Evolutionary conservation across 306 rosid species (phyloP), one percentile per base, ranked within the genome.

Genomic region (Quercus variabilis): DNA sequence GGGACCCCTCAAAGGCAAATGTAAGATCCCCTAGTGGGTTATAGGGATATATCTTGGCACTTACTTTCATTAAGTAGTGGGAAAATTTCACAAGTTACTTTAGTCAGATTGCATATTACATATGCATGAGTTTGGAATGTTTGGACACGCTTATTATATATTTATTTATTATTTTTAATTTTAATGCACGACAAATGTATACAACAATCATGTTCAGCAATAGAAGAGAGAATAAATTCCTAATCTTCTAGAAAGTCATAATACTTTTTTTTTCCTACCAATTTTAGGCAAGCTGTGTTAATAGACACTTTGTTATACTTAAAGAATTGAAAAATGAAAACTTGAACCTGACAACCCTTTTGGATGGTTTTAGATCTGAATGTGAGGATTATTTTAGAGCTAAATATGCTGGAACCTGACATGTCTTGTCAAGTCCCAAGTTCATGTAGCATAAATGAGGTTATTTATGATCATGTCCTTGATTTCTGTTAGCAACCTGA

Each of bases 1-100:
- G 99, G 99, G 97, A 94, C 82, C 78, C 81, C 81, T 83, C 97
- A 59, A 92, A 89, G 84, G 89, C 84, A 84, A 88, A 86, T 85
- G 99, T 91, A 86, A 87, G 97, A 83, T 67, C 25, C 21, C 72
- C 14, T 67, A 33, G 12, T 3, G 25, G 1, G 2, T n/a, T 59
- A 4, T 71, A 13, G 1, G 38, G 17, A 30, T 52, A 65, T 52
- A 38, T 64, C 20, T 46, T 49, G 73, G 62, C 73, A 43, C 46
- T 13, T 60, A 51, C 57, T 43, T 76, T 38, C 25, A 9, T 58
- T 13, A 28, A 31, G 70, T n/a, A 1, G 70, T 3, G 11, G 21
- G 41, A 64, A 64, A 35, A 64, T 67, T 67, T 67, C 72, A 67
- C 9, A 3, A 18, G 8, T 19, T 67, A 35, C 72, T 67, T 33